These are phyloP conservation scores for Thozetella sp. DNA, from an alignment of 495 filamentous ascomycete genomes.

Conservation along the genomic window DNA sequence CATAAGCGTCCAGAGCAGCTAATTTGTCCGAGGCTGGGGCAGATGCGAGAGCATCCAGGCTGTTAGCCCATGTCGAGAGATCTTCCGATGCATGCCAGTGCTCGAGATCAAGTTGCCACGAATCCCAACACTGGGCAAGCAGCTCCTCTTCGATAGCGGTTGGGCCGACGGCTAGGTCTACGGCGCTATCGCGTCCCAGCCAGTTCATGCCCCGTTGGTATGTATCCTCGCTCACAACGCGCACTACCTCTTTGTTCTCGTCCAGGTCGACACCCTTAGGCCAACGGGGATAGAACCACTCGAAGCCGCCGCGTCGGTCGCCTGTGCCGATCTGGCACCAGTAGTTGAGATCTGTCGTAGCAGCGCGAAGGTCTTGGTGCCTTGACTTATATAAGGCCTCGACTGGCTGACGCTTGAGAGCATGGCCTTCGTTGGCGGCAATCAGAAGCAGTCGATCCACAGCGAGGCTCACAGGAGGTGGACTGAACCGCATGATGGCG, in stretches of 20 bases:
- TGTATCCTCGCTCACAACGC: conserved; percentile 83
- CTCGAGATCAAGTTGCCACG: conserved; percentile 57
- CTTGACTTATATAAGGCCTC: conserved; percentile 69
- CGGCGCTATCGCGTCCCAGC: conserved; percentile 58
- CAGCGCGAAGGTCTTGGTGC: conserved; percentile 72
- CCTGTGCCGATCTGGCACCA: conserved; percentile 97
- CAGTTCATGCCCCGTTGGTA: conserved; percentile 80
- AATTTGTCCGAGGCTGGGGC: conserved; percentile 15
- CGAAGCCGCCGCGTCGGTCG: conserved; percentile 82
- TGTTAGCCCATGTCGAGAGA: conserved; percentile 26
- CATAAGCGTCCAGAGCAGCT: conserved; percentile 28
- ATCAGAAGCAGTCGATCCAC: conserved; percentile 81
- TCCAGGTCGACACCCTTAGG: conserved; percentile 71
- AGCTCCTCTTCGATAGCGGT: conserved; percentile 50
- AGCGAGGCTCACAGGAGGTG: conserved; percentile 67
- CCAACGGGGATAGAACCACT: conserved; percentile 85
- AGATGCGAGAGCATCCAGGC: conserved; percentile 20
- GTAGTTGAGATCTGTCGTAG: conserved; percentile 86
- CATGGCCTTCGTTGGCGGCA: conserved; percentile 89
- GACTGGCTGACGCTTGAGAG: conserved; percentile 68
- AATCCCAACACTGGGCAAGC: conserved; percentile 52
- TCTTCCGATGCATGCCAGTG: conserved; percentile 38
- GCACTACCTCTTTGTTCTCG: conserved; percentile 60
- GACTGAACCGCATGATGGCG: conserved; percentile 81
- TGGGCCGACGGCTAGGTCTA: conserved; percentile 11